Percentiles rank a stretch among this genome's conserved stretches.
Evolutionary conservation across 345 rosid genomes (phyloP).

Genomic region (Euphorbia tirucalli): DNA sequence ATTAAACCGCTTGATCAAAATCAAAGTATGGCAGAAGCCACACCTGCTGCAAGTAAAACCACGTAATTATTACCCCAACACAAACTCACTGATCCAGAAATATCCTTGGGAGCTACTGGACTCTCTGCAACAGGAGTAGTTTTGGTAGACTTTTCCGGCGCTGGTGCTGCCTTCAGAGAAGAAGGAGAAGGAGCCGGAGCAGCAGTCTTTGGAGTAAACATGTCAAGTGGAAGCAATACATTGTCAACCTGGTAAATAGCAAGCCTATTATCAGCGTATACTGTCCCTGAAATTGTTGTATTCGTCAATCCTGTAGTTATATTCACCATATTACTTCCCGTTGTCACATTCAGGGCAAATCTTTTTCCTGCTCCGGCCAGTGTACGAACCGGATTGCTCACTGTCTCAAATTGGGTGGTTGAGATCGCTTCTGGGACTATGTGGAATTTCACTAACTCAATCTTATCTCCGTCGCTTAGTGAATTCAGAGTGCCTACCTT

Average conservation of each 20-base stretch:
- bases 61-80: neutral
- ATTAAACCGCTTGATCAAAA: slow-evolving; percentile 1
- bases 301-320: slow-evolving; percentile 32
- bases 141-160: slow-evolving; percentile 15
- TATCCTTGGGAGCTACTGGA: neutral
- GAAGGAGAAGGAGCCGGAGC: slow-evolving; percentile 17
- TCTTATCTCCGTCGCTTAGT: slow-evolving; percentile 26
- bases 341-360: slow-evolving; percentile 33
- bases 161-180: neutral
- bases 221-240: slow-evolving; percentile 33
- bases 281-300: slow-evolving; percentile 27
- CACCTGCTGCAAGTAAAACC: neutral
- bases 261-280: slow-evolving; percentile 25
- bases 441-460: slow-evolving; percentile 37
- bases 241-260: slow-evolving; percentile 35
- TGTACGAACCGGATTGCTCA: slow-evolving; percentile 39
- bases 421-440: slow-evolving; percentile 30
- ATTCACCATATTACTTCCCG: slow-evolving; percentile 10
- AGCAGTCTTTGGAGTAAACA: slow-evolving; percentile 16
- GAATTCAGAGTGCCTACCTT: slow-evolving; percentile 15
- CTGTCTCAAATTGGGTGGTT: slow-evolving; percentile 36
- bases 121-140: neutral
- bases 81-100: neutral
- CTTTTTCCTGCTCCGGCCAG: slow-evolving; percentile 31
- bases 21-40: neutral